Evolutionary conservation across 2,329 filamentous ascomycete genomes (phyloP), one percentile per base, ranked within the genome.

Genomic region (Phaeophleospora eucalypticola): DNA sequence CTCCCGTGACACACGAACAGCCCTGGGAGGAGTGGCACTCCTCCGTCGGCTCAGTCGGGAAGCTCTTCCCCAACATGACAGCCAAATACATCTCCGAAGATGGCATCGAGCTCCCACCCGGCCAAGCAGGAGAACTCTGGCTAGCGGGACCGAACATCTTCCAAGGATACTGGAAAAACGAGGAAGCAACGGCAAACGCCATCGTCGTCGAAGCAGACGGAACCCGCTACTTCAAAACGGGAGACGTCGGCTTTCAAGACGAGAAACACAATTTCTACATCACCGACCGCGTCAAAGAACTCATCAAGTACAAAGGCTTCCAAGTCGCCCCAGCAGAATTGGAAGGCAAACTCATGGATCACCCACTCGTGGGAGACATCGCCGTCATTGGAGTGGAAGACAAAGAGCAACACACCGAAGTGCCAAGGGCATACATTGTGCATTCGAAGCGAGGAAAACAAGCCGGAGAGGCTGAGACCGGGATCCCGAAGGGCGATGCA

Each of bases 231-330:
- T 95, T 95, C 76, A 90, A 84, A 68, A 95, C 90, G 0, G 90
- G 90, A 2, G 90, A 96, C 61, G 82, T 95, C 17, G 87, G 88
- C 2, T 83, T 86, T 54, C 80, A 87, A 59, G 88, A 95, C 62
- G 71, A 78, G 38, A 76, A 86, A 45, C 86, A 87, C 29, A 87
- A 94, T 62, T 88, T 94, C 59, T 95, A 83, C 71, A 91, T 95
- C 64, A 95, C 90, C 1, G 90, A 96, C 63, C 84, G 89, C 4
- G 75, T 89, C 29, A 89, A 89, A 71, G 80, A 82, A 64, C 60
- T 82, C 46, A 82, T 83, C 63, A 81, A 86, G 67, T 84, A 79
- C 47, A 63, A 62, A 27, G 58, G 55, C 24, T 75, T 75, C 57
- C 72, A 75, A 44, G 72, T 75, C 0, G 68, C 72, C 2, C 72